A percentile compares a stretch with the other conserved stretches of the same genome.
Conservation (phyloP, 805 yeast species). For the Cyberlindnera xylosilytica region DNA sequence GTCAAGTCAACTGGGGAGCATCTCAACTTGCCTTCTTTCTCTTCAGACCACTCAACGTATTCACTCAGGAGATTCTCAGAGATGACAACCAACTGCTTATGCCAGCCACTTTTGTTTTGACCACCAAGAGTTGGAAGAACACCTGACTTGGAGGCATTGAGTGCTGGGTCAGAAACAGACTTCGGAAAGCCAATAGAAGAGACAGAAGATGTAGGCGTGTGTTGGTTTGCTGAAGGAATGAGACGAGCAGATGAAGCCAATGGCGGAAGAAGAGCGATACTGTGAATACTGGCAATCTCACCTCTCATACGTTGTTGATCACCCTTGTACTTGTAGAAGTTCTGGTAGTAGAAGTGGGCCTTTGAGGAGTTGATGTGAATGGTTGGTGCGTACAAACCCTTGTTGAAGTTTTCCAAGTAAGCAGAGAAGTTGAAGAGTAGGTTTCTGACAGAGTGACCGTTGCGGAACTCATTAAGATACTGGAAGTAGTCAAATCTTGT, state of each 20-base stretch:
- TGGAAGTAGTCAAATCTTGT: conserved; percentile 45
- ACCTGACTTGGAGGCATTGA: conserved; percentile 8
- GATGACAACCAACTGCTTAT: conserved; percentile 81
- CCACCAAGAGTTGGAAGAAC: conserved; percentile 16
- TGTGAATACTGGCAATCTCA: conserved; percentile 4
- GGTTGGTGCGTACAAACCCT: not conserved
- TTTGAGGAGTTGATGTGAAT: conserved; percentile 8
- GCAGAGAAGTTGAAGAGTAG: conserved; percentile 13
- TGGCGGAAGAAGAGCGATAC: conserved; percentile 1
- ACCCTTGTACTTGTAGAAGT: conserved; percentile 12
- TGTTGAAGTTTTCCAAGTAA: conserved; percentile 10
- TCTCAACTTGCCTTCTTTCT: conserved; percentile 59
- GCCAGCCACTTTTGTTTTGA: conserved; percentile 52
- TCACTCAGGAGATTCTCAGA: conserved; percentile 66
- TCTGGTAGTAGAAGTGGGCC: conserved; percentile 14
- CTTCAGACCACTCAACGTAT: conserved; percentile 64
- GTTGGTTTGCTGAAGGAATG: not conserved
- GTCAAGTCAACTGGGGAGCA: conserved; percentile 69
- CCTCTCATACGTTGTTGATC: conserved; percentile 11
- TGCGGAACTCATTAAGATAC: conserved; percentile 31
- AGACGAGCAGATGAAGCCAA: conserved; percentile 1
- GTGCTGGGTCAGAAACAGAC: not conserved
- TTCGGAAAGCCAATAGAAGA: not conserved
- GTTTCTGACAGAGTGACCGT: conserved; percentile 23
- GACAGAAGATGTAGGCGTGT: not conserved